Evolutionary conservation across 331 rosid genomes (phyloP), one percentile per base, ranked within the genome.

Genomic region (Acacia concinna): DNA sequence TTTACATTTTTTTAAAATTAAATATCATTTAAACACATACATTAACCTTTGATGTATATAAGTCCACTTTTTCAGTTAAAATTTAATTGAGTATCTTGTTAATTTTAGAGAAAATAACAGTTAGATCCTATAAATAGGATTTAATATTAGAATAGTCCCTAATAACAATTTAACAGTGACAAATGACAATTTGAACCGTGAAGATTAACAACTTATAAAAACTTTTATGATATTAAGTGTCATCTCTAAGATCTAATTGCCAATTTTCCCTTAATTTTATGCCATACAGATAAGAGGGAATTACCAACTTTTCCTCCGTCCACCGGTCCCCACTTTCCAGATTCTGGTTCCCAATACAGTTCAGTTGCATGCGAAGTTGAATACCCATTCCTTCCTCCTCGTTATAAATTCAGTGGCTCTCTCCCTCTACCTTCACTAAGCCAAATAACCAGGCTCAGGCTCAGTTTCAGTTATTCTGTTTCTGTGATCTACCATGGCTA

Each of bases 321-420:
- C 65, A 74, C 68, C 18, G 20, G 35, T 12, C 20, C 66, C 34
- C 67, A 37, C 21, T 4, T 30, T 23, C 5, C 41, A 73, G 68
- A 73, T 52, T 73, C 68, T 35, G 37, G 1, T 46, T 37, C 59
- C 4, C 43, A 6, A 2, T 14, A 20, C 47, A 31, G 35, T n/a
- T 73, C 47, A 31, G 35, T n/a, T 73, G 10, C 43, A 21, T 71
- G 76, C 76, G 15, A 20, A 49, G 23, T 47, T 47, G 54, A 5
- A 49, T 17, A 7, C 2, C 13, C 30, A 12, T 4, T 20, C 27
- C 70, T 7, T 63, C 60, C 6, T 11, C 12, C n/a, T 20, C 77
- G 17, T 64, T 77, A 77, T 77, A 65, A 65, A 76, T 76, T 31
- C 28, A 34, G 28, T 8, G n/a, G 4, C 27, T 8, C 74, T 4